A percentile compares a stretch with the other conserved stretches of the same genome.
Evolutionary conservation across 495 filamentous ascomycete genomes (phyloP).

Genomic region (Trichoderma asperelloides): DNA sequence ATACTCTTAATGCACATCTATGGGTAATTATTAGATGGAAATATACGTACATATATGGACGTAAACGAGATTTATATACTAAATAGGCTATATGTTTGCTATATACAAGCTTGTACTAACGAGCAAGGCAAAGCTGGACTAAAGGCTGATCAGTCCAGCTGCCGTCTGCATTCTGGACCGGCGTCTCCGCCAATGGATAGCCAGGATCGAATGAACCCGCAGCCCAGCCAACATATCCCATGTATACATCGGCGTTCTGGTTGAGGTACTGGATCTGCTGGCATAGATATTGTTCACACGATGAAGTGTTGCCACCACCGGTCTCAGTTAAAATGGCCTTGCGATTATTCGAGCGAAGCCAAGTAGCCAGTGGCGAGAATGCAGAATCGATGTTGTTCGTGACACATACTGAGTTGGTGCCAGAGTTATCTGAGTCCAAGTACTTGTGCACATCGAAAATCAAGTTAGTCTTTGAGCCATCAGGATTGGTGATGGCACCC

Average conservation of each 20-base stretch:
- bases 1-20: too few relatives aligned
- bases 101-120: not conserved
- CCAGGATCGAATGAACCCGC: constrained; percentile 38
- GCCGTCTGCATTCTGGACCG: constrained; percentile 25
- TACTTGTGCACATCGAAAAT: constrained; percentile 47
- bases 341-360: constrained; percentile 38
- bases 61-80: not conserved
- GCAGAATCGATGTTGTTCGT: constrained; percentile 39
- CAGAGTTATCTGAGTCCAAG: constrained; percentile 48
- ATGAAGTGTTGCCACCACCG: constrained; percentile 32
- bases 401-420: constrained; percentile 42
- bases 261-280: constrained; percentile 28
- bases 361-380: constrained; percentile 40
- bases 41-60: not conserved
- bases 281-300: constrained; percentile 33
- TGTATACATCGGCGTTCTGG: constrained; percentile 41
- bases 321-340: constrained; percentile 47
- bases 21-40: too few relatives aligned
- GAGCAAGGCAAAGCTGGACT: constrained; percentile 27
- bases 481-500: constrained; percentile 41
- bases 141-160: constrained; percentile 32
- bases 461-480: constrained; percentile 44
- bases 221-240: constrained; percentile 45
- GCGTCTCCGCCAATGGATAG: constrained; percentile 34
- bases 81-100: not conserved